Evolutionary conservation across 768 basidiomycete species (phyloP), one percentile per base, ranked within the genome.

Genomic region (Inosperma sp.): DNA sequence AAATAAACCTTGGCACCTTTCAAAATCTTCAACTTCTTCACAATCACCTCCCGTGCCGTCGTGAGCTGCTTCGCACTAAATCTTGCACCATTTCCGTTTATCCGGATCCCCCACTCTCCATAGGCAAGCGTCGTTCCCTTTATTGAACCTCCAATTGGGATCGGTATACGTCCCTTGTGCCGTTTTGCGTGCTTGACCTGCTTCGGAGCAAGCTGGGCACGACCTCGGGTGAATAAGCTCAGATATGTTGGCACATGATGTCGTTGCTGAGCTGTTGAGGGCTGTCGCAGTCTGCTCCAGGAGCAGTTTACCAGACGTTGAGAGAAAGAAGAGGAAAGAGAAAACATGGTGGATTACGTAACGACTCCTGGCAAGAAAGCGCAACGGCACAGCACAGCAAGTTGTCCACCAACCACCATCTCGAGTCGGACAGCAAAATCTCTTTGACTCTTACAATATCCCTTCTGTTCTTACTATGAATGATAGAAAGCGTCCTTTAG

Each of bases 61-160:
- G 81, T 78, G 14, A 99, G 80, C 72, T 95, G 93, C 68, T 95
- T 95, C 1, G 92, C 94, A 16, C 81, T 86, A 12, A 98, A 72
- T 26, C 94, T 76, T 40, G 79, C 79, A 1, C 91, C 90, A 49
- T 88, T 78, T 0, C 85, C 86, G 59, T 88, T 88, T 39, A 96
- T 87, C 47, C 95, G 72, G 39, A 98, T 80, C 8, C 96, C 96
- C 79, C 84, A 99, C 6, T 94, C 86, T 31, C 94, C 96, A 59
- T 82, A 90, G 10, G 90, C 83, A 33, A 98, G 80, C 1, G 92
- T 92, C 4, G 96, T 94, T 17, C 95, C 96, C 64, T 92, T 89
- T 10, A 82, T 88, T 14, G 92, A 93, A 10, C 96, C 96, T 48
- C 95, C 96, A 25, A 69, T 83, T 2, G 90, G 90, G 44, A 94